Evolutionary conservation across 2,329 filamentous ascomycete species (phyloP).

Genomic region (Diatrype stigma): DNA sequence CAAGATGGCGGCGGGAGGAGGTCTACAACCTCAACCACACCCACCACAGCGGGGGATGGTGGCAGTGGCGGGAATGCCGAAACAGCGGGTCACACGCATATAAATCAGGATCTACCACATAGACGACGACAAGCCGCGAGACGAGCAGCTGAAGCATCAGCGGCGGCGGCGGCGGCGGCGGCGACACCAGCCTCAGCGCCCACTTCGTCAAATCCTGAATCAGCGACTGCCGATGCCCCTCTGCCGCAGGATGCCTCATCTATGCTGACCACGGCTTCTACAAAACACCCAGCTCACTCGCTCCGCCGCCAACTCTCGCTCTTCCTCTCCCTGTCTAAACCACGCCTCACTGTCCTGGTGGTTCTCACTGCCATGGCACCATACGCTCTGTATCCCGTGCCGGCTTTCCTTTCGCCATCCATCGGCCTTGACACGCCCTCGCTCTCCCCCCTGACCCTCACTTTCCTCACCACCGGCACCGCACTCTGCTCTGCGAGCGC

Average conservation of each 20-base stretch:
- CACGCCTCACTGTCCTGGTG: slow-evolving; percentile 85
- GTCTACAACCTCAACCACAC: slow-evolving; percentile 1
- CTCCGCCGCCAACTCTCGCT: slow-evolving; percentile 67
- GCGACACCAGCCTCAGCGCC: background rate
- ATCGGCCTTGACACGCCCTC: slow-evolving; percentile 65
- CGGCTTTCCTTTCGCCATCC: slow-evolving; percentile 71
- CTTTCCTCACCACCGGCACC: slow-evolving; percentile 88
- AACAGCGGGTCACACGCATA: slow-evolving; percentile 7
- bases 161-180: slow-evolving; percentile 1
- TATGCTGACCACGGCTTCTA: slow-evolving; percentile 48
- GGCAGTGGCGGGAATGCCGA: background rate
- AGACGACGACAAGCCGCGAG: slow-evolving; percentile 21
- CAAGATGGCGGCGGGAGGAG: slow-evolving; percentile 1
- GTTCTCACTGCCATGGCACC: slow-evolving; percentile 86
- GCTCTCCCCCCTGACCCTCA: slow-evolving; percentile 81
- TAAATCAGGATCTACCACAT: slow-evolving; percentile 20
- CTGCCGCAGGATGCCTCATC: slow-evolving; percentile 51
- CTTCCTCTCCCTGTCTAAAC: slow-evolving; percentile 90
- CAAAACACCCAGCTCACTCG: slow-evolving; percentile 45
- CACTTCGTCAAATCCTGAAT: background rate
- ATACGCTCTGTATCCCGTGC: slow-evolving; percentile 90
- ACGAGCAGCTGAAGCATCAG: slow-evolving; percentile 7
- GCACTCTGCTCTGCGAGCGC: slow-evolving; percentile 85
- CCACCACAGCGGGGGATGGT: background rate
- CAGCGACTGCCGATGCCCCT: slow-evolving; percentile 17